Percentiles rank a stretch among this genome's conserved stretches.
phyloP scores from a whole-genome alignment of 345 rosid genomes.

The Aquilaria sinensis region DNA sequence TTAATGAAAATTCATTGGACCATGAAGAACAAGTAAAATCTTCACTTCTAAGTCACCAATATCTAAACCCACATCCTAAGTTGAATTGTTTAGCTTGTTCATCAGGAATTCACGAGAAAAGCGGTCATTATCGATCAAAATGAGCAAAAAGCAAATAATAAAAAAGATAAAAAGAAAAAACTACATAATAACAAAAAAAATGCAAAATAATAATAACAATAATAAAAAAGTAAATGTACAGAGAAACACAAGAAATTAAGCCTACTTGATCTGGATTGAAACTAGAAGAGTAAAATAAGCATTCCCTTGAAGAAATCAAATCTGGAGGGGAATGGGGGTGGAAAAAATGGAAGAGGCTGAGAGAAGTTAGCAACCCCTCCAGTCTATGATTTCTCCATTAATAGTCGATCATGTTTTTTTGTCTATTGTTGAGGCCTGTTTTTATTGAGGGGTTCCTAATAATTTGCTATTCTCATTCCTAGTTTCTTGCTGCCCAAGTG shows the following conservation, averaged over 20 bases:
- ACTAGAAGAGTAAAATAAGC: slow-evolving; percentile 7
- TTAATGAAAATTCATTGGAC: no score
- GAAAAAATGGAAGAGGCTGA: neutral
- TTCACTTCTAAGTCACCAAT: no score
- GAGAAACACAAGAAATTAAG: neutral
- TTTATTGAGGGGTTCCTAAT: neutral
- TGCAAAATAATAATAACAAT: neutral
- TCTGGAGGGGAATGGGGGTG: slow-evolving; percentile 19
- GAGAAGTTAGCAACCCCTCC: slow-evolving; percentile 16
- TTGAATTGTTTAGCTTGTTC: neutral
- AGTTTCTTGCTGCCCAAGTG: neutral
- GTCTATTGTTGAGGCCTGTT: slow-evolving; percentile 1
- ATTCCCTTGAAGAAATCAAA: slow-evolving; percentile 31
- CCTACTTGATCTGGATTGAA: slow-evolving; percentile 11
- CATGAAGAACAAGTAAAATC: no score
- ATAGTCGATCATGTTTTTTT: slow-evolving; percentile 20
- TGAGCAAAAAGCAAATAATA: neutral
- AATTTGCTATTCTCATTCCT: slow-evolving; percentile 8
- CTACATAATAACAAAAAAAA: neutral
- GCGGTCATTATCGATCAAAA: no score
- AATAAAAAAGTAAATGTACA: neutral
- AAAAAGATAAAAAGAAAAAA: neutral
- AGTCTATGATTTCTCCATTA: slow-evolving; percentile 21
- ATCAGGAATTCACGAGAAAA: no score
- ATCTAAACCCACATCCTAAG: slow-evolving; percentile 9